phyloP scores from a whole-genome alignment of 2,329 filamentous ascomycete genomes.

The Sarocladium strictum region DNA sequence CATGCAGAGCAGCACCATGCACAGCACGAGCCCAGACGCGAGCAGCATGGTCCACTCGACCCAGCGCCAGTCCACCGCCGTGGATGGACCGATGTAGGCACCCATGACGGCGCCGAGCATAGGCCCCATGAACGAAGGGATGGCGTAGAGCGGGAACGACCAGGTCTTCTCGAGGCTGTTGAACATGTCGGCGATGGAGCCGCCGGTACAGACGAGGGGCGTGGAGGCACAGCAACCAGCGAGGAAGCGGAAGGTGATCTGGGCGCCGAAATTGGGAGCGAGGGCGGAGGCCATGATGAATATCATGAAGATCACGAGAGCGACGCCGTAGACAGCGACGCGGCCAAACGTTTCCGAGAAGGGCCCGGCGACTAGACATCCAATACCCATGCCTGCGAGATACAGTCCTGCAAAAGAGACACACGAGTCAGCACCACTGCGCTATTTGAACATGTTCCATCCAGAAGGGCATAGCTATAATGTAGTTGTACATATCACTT shows the following conservation, averaged over 20 bases:
- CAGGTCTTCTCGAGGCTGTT: conserved; percentile 28
- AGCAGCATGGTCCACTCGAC: conserved; percentile 61
- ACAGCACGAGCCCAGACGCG: conserved; percentile 50
- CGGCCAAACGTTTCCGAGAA: conserved; percentile 34
- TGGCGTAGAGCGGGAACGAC: conserved; percentile 39
- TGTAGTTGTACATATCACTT: not conserved
- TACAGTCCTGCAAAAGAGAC: conserved; percentile 19
- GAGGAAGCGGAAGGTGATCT: conserved; percentile 42
- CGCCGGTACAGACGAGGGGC: conserved; percentile 36
- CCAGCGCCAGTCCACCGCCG: conserved; percentile 52
- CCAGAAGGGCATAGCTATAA: no score
- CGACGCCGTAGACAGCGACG: conserved; percentile 32
- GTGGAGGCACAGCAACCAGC: conserved; percentile 39
- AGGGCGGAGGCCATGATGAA: conserved; percentile 38
- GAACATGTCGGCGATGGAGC: conserved; percentile 35
- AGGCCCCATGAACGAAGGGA: conserved; percentile 34
- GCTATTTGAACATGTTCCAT: no score
- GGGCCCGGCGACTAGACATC: conserved; percentile 29
- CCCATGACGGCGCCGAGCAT: conserved; percentile 39
- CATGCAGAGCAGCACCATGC: conserved; percentile 52
- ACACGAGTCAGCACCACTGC: conserved; percentile 14
- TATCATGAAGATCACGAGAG: conserved; percentile 35
- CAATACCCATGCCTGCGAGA: conserved; percentile 28
- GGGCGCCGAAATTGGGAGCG: conserved; percentile 33
- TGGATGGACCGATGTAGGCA: conserved; percentile 58